Percentiles rank a stretch among this genome's conserved stretches.
Conservation (phyloP, 2,329 filamentous ascomycete genomes). For the Rugonectria rugulosa region DNA sequence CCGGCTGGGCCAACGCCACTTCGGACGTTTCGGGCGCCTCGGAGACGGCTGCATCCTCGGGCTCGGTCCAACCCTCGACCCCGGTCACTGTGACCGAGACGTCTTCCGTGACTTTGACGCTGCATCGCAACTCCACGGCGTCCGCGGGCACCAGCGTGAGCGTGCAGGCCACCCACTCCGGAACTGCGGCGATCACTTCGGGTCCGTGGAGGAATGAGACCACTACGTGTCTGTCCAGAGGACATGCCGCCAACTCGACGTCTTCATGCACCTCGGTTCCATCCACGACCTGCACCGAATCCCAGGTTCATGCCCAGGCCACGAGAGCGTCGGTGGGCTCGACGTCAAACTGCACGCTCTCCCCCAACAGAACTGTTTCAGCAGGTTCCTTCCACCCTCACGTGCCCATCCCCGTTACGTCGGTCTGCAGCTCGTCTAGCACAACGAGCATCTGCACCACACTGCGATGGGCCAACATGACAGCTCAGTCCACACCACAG, state of each 20-base stretch:
- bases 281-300: constrained; percentile 28
- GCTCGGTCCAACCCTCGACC: constrained; percentile 3
- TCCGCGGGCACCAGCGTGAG: constrained; percentile 11
- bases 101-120: background rate
- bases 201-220: constrained; percentile 19
- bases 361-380: constrained; percentile 1
- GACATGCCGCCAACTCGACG: background rate
- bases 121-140: constrained; percentile 26
- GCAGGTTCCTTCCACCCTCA: constrained; percentile 20
- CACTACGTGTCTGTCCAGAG: constrained; percentile 6
- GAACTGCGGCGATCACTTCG: constrained; percentile 2
- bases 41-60: constrained; percentile 16
- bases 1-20: constrained; percentile 31
- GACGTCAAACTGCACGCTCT: constrained; percentile 25
- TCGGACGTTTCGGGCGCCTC: constrained; percentile 15
- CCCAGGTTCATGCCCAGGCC: background rate
- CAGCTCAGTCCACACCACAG: constrained; percentile 17
- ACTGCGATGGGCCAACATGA: constrained; percentile 29
- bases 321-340: background rate
- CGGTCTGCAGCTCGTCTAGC: constrained; percentile 36
- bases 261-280: constrained; percentile 23
- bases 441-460: constrained; percentile 24
- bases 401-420: constrained; percentile 20
- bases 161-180: constrained; percentile 15
- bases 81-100: constrained; percentile 15